Evolutionary conservation across 768 basidiomycete genomes (phyloP), one percentile per base, ranked within the genome.

Genomic region (Tephrocybe rancida): DNA sequence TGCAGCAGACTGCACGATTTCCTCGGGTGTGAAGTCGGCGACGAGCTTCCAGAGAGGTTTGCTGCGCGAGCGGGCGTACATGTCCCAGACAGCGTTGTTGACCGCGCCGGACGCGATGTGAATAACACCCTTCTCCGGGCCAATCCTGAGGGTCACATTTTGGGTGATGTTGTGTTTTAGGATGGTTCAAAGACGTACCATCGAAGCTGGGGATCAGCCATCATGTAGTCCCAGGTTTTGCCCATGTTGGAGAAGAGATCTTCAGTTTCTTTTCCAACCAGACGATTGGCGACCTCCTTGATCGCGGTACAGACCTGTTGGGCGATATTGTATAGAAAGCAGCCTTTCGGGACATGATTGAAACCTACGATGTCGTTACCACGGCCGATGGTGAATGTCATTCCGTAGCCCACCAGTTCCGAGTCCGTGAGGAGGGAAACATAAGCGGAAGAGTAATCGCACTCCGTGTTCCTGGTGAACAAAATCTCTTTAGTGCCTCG

Each of bases 1-100:
- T 10, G 90, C 82, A 3, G 86, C 80, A 0, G 90, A 81, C 41
- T 77, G 79, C 3, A 95, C 89, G 14, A 95, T 72, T 63, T 89
- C 88, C 70, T 92, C 90, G 1, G 92, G 87, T 6, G 90, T 88
- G 74, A 97, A 93, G 63, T 98, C 95, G 1, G 88, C 87, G 44
- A 98, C 79, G 14, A 98, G 79, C 67, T 97, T 95, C 95, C 95
- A 98, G 3, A 97, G 72, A 5, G 95, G 95, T 70, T 96, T 96
- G 48, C 80, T 75, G 59, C 87, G 73, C 24, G 86, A 77, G 44
- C 87, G 83, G 2, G 92, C 92, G 59, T 85, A 93, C 84, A 96
- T 85, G 64, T 97, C 95, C 95, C 95, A 98, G 2, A 96, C 64
- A 0, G 95, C 95, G 59, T 97, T 97, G 67, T 92, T 84, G 7